Evolutionary conservation across 2,329 filamentous ascomycete species (phyloP), one percentile per base, ranked within the genome.

Genomic region (Hypomyces rosellus): DNA sequence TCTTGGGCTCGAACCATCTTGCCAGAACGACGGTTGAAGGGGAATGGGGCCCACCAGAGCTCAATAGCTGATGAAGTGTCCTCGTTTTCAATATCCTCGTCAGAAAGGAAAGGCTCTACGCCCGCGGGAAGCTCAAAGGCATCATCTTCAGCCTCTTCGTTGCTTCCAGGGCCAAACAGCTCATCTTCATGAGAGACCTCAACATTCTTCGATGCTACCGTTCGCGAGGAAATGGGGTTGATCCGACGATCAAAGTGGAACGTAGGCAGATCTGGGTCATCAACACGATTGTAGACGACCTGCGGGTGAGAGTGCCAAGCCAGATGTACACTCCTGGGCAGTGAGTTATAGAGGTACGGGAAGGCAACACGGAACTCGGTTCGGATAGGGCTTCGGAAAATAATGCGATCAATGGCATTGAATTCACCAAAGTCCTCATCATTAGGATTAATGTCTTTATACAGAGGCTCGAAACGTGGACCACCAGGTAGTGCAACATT

Each of bases 401-500:
- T 99, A 70, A 99, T 99, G 59, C 95, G 89, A 64, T 99, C 93
- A 61, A 99, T 99, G 34, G 93, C 93, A 64, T 99, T 99, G 77
- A 99, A 99, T 69, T 99, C 93, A 69, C 93, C 93, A 70, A 99
- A 99, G 65, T 99, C 93, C 68, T 99, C 93, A 59, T 97, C 92
- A 61, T 99, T 99, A 2, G 93, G 93, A 67, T 99, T 91, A 54
- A 99, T 91, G 61, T 99, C 93, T 71, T 99, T 99, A 76, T 96
- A 99, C 16, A 99, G 69, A 20, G 93, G 93, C 69, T 99, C 93
- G 57, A 99, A 99, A 30, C 93, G 85, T 54, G 93, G 93, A 9
- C 93, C 95, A 65, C 93, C 93, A n/a, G 93, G 93, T 49, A 99
- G 89, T 9, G 95, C 92, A 47, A 99, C 92, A 60, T 99, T 99